A percentile compares a stretch with the other conserved stretches of the same genome.
Conservation (phyloP, 1,284 basidiomycete genomes). For the Albatrellus sp. region DNA sequence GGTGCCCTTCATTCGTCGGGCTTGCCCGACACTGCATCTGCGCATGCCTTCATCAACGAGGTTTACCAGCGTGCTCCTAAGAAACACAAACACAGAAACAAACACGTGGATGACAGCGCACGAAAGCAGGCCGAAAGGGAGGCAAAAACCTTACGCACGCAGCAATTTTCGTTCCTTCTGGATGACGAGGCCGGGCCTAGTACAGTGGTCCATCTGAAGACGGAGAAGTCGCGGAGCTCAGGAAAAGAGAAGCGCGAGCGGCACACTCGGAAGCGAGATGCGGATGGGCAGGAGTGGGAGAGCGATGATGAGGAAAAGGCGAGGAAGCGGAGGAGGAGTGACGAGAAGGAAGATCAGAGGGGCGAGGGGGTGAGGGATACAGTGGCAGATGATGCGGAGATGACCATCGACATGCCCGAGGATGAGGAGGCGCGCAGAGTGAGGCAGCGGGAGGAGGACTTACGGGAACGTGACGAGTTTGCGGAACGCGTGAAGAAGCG, state of each 20-base stretch:
- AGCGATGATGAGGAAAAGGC: constrained; percentile 77
- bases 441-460: constrained; percentile 66
- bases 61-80: constrained; percentile 71
- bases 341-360: constrained; percentile 20
- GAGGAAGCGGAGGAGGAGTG: constrained; percentile 48
- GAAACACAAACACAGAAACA: constrained; percentile 56
- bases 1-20: constrained; percentile 65
- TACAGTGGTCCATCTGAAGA: constrained; percentile 33
- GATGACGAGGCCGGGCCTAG: constrained; percentile 49
- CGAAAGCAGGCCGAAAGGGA: constrained; percentile 61
- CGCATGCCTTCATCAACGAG: constrained; percentile 69
- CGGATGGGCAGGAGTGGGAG: constrained; percentile 73
- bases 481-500: constrained; percentile 78
- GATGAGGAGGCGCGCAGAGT: constrained; percentile 65
- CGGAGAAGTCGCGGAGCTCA: constrained; percentile 27
- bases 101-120: constrained; percentile 38
- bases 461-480: constrained; percentile 86
- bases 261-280: constrained; percentile 69
- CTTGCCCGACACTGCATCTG: constrained; percentile 67
- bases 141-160: constrained; percentile 53
- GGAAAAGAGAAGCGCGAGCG: constrained; percentile 36
- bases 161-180: constrained; percentile 69
- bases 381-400: constrained; percentile 15
- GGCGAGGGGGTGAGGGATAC: constrained; percentile 23
- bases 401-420: constrained; percentile 41